Percentiles rank a stretch among this genome's conserved stretches.
These are phyloP conservation scores for Eutypella sp. DNA, from an alignment of 2,329 filamentous ascomycete species.

Conservation along the genomic window DNA sequence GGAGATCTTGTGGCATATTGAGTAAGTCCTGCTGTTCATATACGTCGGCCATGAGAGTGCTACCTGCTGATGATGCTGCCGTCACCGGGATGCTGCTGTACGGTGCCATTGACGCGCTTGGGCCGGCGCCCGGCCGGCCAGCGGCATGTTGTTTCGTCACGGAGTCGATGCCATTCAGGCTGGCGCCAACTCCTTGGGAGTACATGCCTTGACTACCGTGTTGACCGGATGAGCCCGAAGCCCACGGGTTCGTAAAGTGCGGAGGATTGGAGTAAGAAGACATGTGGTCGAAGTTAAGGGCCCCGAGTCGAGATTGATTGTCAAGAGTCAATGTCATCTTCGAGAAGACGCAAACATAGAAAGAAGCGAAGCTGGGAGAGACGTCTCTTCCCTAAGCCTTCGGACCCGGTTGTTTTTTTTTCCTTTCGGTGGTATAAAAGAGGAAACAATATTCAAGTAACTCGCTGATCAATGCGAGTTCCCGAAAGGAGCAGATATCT, in stretches of 20 bases:
- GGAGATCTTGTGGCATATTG: constrained; percentile 68
- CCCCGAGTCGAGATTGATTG: constrained; percentile 76
- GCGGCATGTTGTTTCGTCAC: constrained; percentile 53
- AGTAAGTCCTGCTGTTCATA: constrained; percentile 63
- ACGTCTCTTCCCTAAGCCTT: constrained; percentile 22
- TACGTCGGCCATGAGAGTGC: constrained; percentile 55
- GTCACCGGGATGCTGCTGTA: constrained; percentile 69
- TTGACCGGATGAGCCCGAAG: constrained; percentile 52
- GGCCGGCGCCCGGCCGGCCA: constrained; percentile 52
- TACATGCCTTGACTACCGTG: constrained; percentile 58
- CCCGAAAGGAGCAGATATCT: constrained; percentile 41
- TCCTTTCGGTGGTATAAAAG: constrained; percentile 8
- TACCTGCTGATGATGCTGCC: constrained; percentile 64
- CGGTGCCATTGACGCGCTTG: constrained; percentile 59
- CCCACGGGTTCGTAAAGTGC: constrained; percentile 91
- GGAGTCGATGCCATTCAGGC: constrained; percentile 50
- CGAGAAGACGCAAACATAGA: constrained; percentile 22
- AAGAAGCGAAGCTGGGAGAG: constrained; percentile 15
- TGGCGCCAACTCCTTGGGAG: constrained; percentile 55
- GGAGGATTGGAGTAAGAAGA: constrained; percentile 62
- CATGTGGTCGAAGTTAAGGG: constrained; percentile 76
- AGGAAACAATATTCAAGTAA: constrained; percentile 21
- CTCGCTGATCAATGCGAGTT: constrained; percentile 51
- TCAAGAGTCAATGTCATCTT: constrained; percentile 96
- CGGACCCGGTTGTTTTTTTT: constrained; percentile 7